A percentile compares a stretch with the other conserved stretches of the same genome.
Conservation (phyloP, 176 grass and related monocot species). For the Tillandsia fasciculata region DNA sequence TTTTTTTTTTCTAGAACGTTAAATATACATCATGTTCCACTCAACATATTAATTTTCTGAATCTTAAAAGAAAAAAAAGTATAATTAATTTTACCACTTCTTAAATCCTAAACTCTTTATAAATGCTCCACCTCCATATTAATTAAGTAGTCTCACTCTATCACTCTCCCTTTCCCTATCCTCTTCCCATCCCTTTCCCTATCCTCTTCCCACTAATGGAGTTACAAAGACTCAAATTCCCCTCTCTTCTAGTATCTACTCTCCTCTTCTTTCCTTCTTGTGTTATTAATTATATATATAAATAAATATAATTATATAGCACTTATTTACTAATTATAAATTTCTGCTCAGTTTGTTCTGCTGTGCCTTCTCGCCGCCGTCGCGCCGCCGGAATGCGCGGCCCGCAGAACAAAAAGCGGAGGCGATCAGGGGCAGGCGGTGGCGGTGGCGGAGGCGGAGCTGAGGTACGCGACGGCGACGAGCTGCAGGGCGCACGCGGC, state of each 20-base stretch:
- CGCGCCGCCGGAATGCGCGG: background rate
- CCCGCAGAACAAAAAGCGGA: background rate
- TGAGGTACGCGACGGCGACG: constrained; percentile 53
- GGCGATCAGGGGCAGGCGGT: background rate
- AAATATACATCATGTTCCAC: too few species aligned
- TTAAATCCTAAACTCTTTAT: too few species aligned
- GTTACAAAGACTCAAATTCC: constrained; percentile 6
- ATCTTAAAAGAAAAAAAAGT: too few species aligned
- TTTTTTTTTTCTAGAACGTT: too few species aligned
- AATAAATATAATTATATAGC: too few species aligned
- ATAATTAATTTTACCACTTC: too few species aligned
- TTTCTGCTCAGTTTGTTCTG: constrained; percentile 2
- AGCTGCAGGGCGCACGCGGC: constrained; percentile 60
- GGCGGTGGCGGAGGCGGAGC: constrained; percentile 10
- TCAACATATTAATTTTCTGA: too few species aligned
- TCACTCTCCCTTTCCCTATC: constrained; percentile 1
- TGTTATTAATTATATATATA: background rate
- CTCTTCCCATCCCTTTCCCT: constrained; percentile 4
- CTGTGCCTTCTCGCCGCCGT: constrained; percentile 13
- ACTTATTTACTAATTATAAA: background rate
- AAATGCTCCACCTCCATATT: background rate
- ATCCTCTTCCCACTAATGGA: constrained; percentile 35
- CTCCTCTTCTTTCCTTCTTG: background rate
- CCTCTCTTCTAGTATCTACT: constrained; percentile 38
- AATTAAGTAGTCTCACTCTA: constrained; percentile 4